Base-by-base conservation (phyloP, 1,284 basidiomycete species). In the Ustilago cynodontis region DNA sequence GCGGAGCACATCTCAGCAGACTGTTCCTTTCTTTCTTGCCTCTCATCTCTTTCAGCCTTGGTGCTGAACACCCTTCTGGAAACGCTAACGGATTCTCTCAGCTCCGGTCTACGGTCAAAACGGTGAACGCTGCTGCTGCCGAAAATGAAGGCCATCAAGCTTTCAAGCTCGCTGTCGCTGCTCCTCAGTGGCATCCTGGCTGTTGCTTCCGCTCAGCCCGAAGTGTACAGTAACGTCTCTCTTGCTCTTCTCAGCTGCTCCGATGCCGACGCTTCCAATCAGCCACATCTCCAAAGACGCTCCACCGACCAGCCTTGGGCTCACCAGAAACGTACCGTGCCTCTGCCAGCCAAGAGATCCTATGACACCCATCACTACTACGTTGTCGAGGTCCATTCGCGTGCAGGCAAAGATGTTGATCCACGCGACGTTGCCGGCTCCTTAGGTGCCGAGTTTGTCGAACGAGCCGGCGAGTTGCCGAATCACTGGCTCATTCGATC, bases 291-390 rank as follows among this genome's bases (percentile, higher is more conserved):
- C 10, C 65, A 72, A 52, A 67, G 53, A 45, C 62, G 63, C 37
- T 51, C 67, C 3, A 28, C 52, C 2, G 43, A 56, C 31, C 35
- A 64, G 31, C 67, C 69, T 9, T 78, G 72, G 77, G 45, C 62
- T 16, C 62, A 71, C 54, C 72, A 76, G 51, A 71, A 71, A 24
- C 68, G 69, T 33, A 54, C 65, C 26, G 72, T 80, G 18, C 59
- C 78, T 5, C 70, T 79, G 16, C 80, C 85, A 54, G 64, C 66
- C 11, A 82, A 80, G 70, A 79, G 86, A 20, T 76, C 79, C 2
- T 95, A 98, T 86, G 87, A 89, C 77, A 91, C 92, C 9, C 93
- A 98, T 87, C 89, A 92, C 79, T 99, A 99, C 88, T 96, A 95
- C 88, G 92, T 94, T 69, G 86, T 96, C 28, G 92, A 94, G 85